phyloP scores from a whole-genome alignment of 2,329 filamentous ascomycete species.

The Aaosphaeria arxii region DNA sequence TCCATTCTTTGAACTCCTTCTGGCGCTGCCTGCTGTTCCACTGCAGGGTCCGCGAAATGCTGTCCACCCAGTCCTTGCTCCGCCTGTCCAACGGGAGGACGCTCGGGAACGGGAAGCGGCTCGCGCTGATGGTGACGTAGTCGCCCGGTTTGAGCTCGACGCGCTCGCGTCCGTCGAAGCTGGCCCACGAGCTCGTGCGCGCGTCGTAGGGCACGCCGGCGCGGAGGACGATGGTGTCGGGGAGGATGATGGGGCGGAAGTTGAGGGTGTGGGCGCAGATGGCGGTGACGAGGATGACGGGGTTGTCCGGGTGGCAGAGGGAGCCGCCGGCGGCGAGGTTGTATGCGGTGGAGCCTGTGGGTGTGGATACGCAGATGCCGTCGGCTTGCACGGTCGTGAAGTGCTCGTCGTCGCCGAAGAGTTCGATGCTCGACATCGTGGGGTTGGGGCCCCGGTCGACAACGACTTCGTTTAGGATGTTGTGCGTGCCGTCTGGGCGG shows the following conservation, averaged over 20 bases:
- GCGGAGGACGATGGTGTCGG: conserved; percentile 90
- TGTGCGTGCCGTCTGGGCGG: conserved; percentile 75
- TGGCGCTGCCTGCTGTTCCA: conserved; percentile 81
- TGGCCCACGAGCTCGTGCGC: conserved; percentile 89
- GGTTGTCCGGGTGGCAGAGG: conserved; percentile 92
- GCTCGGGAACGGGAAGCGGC: conserved; percentile 74
- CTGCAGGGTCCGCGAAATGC: conserved; percentile 72
- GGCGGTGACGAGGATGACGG: conserved; percentile 88
- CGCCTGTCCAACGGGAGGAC: conserved; percentile 67
- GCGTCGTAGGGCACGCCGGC: conserved; percentile 94
- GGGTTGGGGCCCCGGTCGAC: conserved; percentile 91
- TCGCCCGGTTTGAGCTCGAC: conserved; percentile 75
- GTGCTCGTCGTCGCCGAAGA: conserved; percentile 93
- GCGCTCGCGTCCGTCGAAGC: conserved; percentile 85
- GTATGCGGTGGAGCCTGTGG: conserved; percentile 92
- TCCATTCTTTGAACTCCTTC: conserved; percentile 49
- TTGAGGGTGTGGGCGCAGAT: conserved; percentile 94
- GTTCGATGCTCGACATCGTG: conserved; percentile 87
- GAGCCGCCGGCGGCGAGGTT: conserved; percentile 95
- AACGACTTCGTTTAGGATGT: conserved; percentile 96
- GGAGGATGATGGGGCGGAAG: conserved; percentile 93
- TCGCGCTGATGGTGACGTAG: conserved; percentile 81
- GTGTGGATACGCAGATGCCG: conserved; percentile 89
- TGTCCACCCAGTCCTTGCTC: conserved; percentile 79
- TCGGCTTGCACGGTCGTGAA: conserved; percentile 93